phyloP scores from a whole-genome alignment of 106 monocot genomes.

The Platanthera zijinensis region DNA sequence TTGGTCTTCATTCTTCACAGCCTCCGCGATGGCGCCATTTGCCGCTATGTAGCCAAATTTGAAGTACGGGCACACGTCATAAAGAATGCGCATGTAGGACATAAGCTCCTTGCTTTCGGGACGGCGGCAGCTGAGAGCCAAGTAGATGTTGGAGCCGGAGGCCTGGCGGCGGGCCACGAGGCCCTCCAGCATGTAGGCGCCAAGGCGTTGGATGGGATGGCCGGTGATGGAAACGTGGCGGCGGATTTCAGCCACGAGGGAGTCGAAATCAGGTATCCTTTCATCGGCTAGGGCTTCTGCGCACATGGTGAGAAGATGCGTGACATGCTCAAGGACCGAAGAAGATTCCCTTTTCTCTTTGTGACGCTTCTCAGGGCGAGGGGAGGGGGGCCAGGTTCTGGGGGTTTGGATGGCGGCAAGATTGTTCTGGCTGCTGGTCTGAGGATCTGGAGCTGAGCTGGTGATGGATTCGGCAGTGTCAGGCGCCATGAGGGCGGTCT shows the following conservation, averaged over 20 bases:
- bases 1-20: conserved; percentile 53
- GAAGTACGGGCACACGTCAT: conserved; percentile 86
- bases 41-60: conserved; percentile 95
- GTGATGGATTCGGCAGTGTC: conserved; percentile 35
- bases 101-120: conserved; percentile 65
- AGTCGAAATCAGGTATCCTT: conserved; percentile 30
- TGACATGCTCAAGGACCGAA: conserved; percentile 18
- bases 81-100: conserved; percentile 62
- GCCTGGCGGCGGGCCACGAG: conserved; percentile 56
- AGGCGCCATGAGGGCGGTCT: conserved; percentile 73
- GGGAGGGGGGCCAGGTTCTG: conserved; percentile 11
- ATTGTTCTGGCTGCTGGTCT: conserved; percentile 6
- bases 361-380: conserved; percentile 44
- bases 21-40: conserved; percentile 90
- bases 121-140: conserved; percentile 34
- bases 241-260: conserved; percentile 29
- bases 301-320: conserved; percentile 42
- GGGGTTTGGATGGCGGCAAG: conserved; percentile 23
- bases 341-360: conserved; percentile 19
- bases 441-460: conserved; percentile 10
- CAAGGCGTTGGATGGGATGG: conserved; percentile 65
- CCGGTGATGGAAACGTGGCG: conserved; percentile 45
- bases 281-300: conserved; percentile 57
- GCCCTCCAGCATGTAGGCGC: conserved; percentile 78
- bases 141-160: conserved; percentile 71